These are phyloP conservation scores for Sapria himalayana DNA, from an alignment of 345 rosid genomes.

Conservation along the genomic window DNA sequence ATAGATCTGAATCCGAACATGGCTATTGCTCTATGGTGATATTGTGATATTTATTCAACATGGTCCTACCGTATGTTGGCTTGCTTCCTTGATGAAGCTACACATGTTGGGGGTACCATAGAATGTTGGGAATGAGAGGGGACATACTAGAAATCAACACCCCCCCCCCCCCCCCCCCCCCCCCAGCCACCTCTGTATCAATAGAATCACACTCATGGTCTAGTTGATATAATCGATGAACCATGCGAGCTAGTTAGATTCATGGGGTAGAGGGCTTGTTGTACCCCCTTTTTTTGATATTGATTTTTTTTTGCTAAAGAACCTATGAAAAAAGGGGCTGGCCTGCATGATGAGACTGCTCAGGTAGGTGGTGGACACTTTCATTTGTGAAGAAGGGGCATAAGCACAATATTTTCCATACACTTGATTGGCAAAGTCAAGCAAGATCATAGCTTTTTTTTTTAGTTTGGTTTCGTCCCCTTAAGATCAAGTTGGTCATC, in stretches of 20 bases:
- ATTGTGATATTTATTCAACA: not conserved
- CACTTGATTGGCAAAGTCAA: slow-evolving; percentile 3
- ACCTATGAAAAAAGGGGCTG: slow-evolving; percentile 1
- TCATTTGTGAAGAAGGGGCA: not conserved
- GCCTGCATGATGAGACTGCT: slow-evolving; percentile 3
- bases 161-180: not conserved
- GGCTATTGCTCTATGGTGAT: not conserved
- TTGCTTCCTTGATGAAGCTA: no score
- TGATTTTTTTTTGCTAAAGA: no score
- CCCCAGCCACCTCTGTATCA: not conserved
- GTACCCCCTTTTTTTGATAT: not conserved
- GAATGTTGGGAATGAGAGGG: not conserved
- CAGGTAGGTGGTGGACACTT: not conserved
- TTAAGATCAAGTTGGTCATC: not conserved
- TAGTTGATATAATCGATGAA: slow-evolving; percentile 2
- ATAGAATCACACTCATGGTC: not conserved
- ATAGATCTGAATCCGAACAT: not conserved
- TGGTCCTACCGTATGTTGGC: not conserved
- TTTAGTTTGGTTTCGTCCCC: not conserved
- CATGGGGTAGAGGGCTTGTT: not conserved
- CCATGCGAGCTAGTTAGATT: not conserved
- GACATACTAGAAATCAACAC: not conserved
- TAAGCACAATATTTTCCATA: not conserved
- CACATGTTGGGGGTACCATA: no score
- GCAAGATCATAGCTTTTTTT: not conserved